Conservation (phyloP, 2,329 filamentous ascomycete species). For the Madurella fahalii region DNA sequence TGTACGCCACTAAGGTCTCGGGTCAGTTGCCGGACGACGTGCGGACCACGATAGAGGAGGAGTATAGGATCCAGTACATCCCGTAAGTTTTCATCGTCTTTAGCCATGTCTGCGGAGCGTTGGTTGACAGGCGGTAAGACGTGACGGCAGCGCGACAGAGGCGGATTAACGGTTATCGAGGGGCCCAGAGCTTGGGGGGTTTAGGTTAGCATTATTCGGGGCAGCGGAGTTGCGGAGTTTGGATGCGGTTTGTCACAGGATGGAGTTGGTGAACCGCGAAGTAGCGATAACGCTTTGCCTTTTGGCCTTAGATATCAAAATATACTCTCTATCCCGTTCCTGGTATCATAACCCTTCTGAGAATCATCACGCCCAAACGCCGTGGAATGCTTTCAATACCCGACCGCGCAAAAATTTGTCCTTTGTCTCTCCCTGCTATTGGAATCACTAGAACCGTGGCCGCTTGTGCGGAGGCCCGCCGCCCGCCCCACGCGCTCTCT, state of each 20-base stretch:
- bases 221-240: constrained; percentile 18
- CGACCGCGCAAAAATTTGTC: neutral
- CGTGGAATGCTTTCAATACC: constrained; percentile 5
- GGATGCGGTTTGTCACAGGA: neutral
- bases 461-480: constrained; percentile 51
- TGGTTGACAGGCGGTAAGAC: constrained; percentile 34
- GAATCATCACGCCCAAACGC: constrained; percentile 8
- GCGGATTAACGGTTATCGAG: constrained; percentile 31
- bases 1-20: constrained; percentile 93
- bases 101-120: constrained; percentile 29
- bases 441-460: constrained; percentile 37
- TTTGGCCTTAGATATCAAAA: constrained; percentile 1
- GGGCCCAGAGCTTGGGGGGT: neutral
- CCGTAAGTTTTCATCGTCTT: constrained; percentile 46
- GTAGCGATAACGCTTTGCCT: neutral
- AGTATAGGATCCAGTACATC: constrained; percentile 61
- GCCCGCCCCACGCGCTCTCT: constrained; percentile 50
- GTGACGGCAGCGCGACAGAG: constrained; percentile 54
- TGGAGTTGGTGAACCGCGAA: neutral
- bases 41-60: constrained; percentile 56
- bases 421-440: neutral
- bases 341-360: constrained; percentile 10
- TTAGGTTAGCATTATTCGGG: constrained; percentile 8
- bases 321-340: neutral
- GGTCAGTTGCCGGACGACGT: constrained; percentile 70